Evolutionary conservation across 768 basidiomycete genomes (phyloP).

Genomic region (Cantharellus anzutake): DNA sequence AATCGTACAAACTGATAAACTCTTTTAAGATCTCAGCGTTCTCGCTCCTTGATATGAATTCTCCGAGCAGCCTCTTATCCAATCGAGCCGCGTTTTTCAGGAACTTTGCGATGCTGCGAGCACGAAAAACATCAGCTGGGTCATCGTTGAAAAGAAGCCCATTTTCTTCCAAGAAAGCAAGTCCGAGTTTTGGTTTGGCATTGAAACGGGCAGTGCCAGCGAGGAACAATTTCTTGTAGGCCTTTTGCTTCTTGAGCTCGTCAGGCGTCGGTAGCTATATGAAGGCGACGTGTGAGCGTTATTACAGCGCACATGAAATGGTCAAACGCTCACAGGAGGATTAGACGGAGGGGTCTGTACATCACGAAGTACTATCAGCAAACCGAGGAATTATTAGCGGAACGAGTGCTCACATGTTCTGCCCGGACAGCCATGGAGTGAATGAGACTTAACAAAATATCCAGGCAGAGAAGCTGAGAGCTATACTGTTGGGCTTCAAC

Average conservation of each 20-base stretch:
- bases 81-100: slow-evolving; percentile 67
- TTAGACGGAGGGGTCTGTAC: background rate
- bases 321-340: background rate
- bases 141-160: slow-evolving; percentile 37
- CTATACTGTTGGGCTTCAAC: slow-evolving; percentile 50
- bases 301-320: slow-evolving; percentile 19
- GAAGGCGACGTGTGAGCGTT: too few relatives aligned
- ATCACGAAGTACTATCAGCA: background rate
- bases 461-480: slow-evolving; percentile 73
- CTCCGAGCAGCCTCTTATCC: slow-evolving; percentile 86
- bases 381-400: background rate
- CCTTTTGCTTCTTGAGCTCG: slow-evolving; percentile 47
- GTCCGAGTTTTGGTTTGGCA: slow-evolving; percentile 73
- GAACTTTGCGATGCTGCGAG: slow-evolving; percentile 62
- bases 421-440: slow-evolving; percentile 67
- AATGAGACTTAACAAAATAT: slow-evolving; percentile 70
- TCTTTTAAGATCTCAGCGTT: slow-evolving; percentile 69
- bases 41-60: slow-evolving; percentile 79
- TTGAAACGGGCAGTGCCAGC: slow-evolving; percentile 80
- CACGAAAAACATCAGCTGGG: slow-evolving; percentile 27
- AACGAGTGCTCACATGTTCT: slow-evolving; percentile 22
- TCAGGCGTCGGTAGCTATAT: slow-evolving; percentile 30
- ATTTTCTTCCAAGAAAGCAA: slow-evolving; percentile 84
- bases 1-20: slow-evolving; percentile 79
- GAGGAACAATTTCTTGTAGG: slow-evolving; percentile 70